Conservation (phyloP, 805 yeast genomes). For the Nakazawaea molendinolei region DNA sequence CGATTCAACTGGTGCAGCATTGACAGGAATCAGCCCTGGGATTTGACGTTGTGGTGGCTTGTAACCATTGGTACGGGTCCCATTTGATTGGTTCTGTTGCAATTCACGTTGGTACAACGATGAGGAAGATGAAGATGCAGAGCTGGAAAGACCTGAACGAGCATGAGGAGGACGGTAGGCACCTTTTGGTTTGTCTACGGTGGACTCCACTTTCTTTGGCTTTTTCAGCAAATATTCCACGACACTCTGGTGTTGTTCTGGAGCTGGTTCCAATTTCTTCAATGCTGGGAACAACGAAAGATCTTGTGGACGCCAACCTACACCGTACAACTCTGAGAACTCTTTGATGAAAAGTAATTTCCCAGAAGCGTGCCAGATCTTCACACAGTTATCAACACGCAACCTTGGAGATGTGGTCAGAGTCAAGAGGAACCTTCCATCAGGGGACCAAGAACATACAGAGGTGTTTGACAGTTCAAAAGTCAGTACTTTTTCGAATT, state of each 20-base stretch:
- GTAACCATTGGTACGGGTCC: background rate
- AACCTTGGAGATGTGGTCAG: conserved; percentile 97
- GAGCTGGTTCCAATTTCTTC: conserved; percentile 45
- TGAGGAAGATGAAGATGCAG: conserved; percentile 24
- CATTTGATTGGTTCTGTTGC: conserved; percentile 16
- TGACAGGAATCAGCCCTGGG: conserved; percentile 24
- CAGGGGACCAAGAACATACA: conserved; percentile 98
- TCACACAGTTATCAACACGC: conserved; percentile 92
- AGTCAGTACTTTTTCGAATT: conserved; percentile 70
- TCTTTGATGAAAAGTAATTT: conserved; percentile 71
- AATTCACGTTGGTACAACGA: conserved; percentile 55
- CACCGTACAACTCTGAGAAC: conserved; percentile 72
- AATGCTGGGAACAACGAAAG: conserved; percentile 47
- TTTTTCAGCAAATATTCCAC: conserved; percentile 43
- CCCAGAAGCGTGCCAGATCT: conserved; percentile 90
- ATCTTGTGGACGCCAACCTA: conserved; percentile 76
- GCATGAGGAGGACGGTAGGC: conserved; percentile 99
- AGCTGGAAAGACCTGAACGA: conserved; percentile 33
- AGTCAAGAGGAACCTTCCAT: conserved; percentile 86
- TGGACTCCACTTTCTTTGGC: conserved; percentile 23
- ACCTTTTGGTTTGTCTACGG: conserved; percentile 42
- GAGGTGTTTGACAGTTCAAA: conserved; percentile 92
- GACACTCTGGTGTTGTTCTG: conserved; percentile 68
- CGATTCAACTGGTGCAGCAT: conserved; percentile 35
- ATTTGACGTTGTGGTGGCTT: conserved; percentile 16